phyloP scores from a whole-genome alignment of 1,284 basidiomycete genomes.

The Cystobasidium slooffiae region DNA sequence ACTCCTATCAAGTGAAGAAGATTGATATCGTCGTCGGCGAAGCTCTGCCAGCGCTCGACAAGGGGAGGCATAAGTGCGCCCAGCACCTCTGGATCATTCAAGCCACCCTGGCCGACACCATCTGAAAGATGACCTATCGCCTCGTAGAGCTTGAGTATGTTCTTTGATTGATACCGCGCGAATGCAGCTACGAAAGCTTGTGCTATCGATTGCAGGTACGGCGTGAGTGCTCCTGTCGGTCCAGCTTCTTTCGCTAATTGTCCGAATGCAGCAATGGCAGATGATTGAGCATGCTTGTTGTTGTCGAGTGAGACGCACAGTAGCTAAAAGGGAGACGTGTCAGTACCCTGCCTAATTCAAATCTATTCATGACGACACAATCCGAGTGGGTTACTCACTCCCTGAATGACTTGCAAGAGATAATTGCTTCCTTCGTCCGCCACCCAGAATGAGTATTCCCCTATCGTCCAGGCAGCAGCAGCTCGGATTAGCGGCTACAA shows the following conservation, averaged over 20 bases:
- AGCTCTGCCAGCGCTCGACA: constrained; percentile 82
- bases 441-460: constrained; percentile 93
- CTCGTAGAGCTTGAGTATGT: constrained; percentile 96
- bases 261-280: constrained; percentile 97
- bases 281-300: constrained; percentile 99
- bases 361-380: constrained; percentile 2
- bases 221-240: constrained; percentile 69
- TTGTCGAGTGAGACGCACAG: constrained; percentile 96
- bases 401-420: constrained; percentile 97
- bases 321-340: constrained; percentile 63
- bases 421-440: constrained; percentile 80
- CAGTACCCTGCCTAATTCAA: not conserved
- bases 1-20: constrained; percentile 93
- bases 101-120: constrained; percentile 80
- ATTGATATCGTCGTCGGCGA: constrained; percentile 89
- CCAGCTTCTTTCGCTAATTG: constrained; percentile 98
- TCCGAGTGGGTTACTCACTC: constrained; percentile 65
- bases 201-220: constrained; percentile 91
- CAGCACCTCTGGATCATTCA: constrained; percentile 83
- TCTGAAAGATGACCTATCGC: constrained; percentile 97
- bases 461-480: constrained; percentile 99
- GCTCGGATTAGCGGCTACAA: constrained; percentile 88
- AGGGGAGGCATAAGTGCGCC: constrained; percentile 96
- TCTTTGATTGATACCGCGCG: constrained; percentile 98
- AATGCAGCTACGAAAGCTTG: constrained; percentile 95